phyloP scores from a whole-genome alignment of 192 early-diverging fungal genomes.

The Gonapodya sp. region DNA sequence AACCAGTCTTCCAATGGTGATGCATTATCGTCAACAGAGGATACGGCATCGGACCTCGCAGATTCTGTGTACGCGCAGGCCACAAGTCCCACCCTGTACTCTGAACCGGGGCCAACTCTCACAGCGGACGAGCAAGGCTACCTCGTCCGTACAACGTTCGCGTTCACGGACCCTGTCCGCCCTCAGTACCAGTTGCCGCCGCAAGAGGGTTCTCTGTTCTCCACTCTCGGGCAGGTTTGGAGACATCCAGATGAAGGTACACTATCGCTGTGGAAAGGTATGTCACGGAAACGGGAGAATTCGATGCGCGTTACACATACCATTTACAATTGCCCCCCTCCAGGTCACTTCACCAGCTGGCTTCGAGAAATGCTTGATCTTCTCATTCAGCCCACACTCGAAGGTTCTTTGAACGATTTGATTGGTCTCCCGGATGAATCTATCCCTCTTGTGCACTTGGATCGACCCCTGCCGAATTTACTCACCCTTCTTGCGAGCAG shows the following conservation, averaged over 20 bases:
- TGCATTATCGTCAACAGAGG: background rate
- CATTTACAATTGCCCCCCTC: too few species aligned
- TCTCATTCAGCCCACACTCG: conserved; percentile 73
- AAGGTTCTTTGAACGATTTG: conserved; percentile 78
- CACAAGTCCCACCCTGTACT: background rate
- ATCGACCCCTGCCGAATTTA: conserved; percentile 45
- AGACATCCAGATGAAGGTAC: conserved; percentile 33
- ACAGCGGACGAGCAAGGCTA: conserved; percentile 32
- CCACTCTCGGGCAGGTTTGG: conserved; percentile 19
- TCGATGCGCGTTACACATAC: too few species aligned
- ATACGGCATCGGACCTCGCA: conserved; percentile 7
- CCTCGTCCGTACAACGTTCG: conserved; percentile 21
- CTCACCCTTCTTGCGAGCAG: conserved; percentile 66
- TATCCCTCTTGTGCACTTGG: conserved; percentile 49
- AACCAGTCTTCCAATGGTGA: background rate
- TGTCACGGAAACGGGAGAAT: background rate
- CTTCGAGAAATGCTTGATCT: conserved; percentile 60
- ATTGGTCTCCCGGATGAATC: conserved; percentile 84
- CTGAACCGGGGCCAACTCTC: background rate
- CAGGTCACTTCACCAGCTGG: conserved; percentile 74
- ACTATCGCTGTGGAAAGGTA: conserved; percentile 44
- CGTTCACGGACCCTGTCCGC: conserved; percentile 27
- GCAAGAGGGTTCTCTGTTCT: conserved; percentile 19
- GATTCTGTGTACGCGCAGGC: conserved; percentile 6
- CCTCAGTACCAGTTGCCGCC: conserved; percentile 38